Percentiles rank a stretch among this genome's conserved stretches.
Evolutionary conservation across 805 yeast genomes (phyloP).

Genomic region (Barnettozyma salicaria): DNA sequence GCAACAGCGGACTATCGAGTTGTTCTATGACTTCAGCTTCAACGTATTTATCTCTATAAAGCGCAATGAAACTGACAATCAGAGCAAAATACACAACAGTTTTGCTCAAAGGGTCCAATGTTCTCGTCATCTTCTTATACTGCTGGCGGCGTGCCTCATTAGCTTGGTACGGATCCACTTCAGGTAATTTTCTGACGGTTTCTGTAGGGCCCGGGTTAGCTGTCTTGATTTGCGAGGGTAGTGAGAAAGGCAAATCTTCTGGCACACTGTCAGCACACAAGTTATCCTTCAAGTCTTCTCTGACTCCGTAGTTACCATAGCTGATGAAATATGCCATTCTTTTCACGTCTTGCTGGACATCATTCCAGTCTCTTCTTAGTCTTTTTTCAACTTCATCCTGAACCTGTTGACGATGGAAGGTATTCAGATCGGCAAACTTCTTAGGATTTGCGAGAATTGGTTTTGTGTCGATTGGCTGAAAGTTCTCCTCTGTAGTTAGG

Average conservation of each 20-base stretch:
- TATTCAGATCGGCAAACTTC: constrained; percentile 27
- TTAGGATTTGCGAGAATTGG: constrained; percentile 37
- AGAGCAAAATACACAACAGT: constrained; percentile 44
- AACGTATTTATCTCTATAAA: constrained; percentile 47
- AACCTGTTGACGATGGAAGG: constrained; percentile 53
- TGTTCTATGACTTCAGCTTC: constrained; percentile 36
- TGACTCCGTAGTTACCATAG: constrained; percentile 67
- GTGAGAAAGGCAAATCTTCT: constrained; percentile 52
- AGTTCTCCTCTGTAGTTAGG: constrained; percentile 32
- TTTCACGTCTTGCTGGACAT: constrained; percentile 43
- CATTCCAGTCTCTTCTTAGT: constrained; percentile 50
- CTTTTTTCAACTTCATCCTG: constrained; percentile 44
- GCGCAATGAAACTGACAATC: constrained; percentile 43
- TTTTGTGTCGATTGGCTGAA: constrained; percentile 42
- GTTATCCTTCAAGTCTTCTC: constrained; percentile 46
- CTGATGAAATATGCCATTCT: constrained; percentile 53
- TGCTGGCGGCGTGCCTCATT: constrained; percentile 38
- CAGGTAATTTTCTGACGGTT: constrained; percentile 29
- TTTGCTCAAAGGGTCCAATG: constrained; percentile 53
- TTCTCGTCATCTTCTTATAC: constrained; percentile 41
- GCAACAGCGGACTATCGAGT: constrained; percentile 32
- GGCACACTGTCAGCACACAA: constrained; percentile 43
- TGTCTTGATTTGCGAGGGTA: constrained; percentile 31
- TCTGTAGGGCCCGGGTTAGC: constrained; percentile 14
- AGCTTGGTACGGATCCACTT: constrained; percentile 36